Conservation (phyloP, 202 grass and related monocot species). For the Panicum hallii region DNA sequence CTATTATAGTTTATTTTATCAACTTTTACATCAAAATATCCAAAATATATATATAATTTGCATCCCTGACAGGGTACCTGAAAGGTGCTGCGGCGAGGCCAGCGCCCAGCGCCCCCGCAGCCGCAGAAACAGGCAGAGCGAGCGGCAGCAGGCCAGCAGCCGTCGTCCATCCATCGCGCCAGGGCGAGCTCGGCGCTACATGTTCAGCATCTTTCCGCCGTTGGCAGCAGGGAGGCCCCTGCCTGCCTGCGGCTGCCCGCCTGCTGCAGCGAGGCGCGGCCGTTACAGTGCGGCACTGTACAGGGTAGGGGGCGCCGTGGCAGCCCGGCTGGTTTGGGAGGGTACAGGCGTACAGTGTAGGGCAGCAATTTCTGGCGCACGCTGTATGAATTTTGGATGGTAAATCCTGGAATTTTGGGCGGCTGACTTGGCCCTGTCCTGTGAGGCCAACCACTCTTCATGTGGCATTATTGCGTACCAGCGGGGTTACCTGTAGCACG, state of each 20-base stretch:
- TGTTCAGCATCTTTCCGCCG: constrained; percentile 27
- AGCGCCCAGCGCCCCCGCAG: background rate
- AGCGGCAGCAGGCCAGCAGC: background rate
- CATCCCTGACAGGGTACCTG: no score
- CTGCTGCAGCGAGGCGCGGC: background rate
- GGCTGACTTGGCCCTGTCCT: background rate
- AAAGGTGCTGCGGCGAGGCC: background rate
- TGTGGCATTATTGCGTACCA: constrained; percentile 41
- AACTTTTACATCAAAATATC: no score
- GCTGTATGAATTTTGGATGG: background rate
- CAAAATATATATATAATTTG: no score
- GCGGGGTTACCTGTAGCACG: constrained; percentile 35
- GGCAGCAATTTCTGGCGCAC: no score
- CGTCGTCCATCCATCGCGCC: no score
- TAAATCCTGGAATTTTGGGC: background rate
- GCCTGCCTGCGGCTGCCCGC: background rate
- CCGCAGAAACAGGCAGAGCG: background rate
- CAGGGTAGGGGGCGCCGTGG: background rate
- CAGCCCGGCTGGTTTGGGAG: background rate
- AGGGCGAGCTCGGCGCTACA: background rate
- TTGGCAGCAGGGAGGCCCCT: background rate
- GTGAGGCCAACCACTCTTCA: constrained; percentile 30
- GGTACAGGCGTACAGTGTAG: no score
- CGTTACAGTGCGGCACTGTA: constrained; percentile 12
- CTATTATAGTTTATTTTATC: no score